Percentiles rank a stretch among this genome's conserved stretches.
Evolutionary conservation across 306 rosid genomes (phyloP).

Genomic region (Quercus glauca): DNA sequence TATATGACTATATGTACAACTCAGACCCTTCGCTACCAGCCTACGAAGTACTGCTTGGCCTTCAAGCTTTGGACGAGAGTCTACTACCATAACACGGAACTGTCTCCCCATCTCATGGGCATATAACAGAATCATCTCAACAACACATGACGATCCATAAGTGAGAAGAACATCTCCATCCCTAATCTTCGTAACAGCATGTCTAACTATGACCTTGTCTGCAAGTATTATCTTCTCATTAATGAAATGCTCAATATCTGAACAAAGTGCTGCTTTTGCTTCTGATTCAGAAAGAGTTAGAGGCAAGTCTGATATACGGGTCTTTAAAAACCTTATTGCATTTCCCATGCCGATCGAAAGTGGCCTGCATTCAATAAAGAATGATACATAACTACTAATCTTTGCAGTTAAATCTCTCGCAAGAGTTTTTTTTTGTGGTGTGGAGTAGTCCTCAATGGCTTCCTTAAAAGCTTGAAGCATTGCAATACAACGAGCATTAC

Average conservation of each 20-base stretch:
- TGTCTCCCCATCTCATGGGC: conserved; percentile 76
- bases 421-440: conserved; percentile 66
- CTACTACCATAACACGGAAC: conserved; percentile 82
- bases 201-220: conserved; percentile 72
- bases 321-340: conserved; percentile 73
- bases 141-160: conserved; percentile 67
- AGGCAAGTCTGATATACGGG: conserved; percentile 55
- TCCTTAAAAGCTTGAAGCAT: conserved; percentile 85
- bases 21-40: conserved; percentile 66
- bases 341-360: conserved; percentile 92
- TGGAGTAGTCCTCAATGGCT: conserved; percentile 68
- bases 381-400: conserved; percentile 70
- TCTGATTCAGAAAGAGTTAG: conserved; percentile 58
- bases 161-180: conserved; percentile 90
- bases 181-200: conserved; percentile 65
- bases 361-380: conserved; percentile 78
- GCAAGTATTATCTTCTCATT: conserved; percentile 81
- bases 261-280: conserved; percentile 65
- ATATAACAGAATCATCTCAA: conserved; percentile 66
- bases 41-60: conserved; percentile 73
- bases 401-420: conserved; percentile 77
- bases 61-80: conserved; percentile 86
- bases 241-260: conserved; percentile 66
- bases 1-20: conserved; percentile 80
- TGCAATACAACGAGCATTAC: conserved; percentile 83